These are phyloP conservation scores for Guadua angustifolia DNA, from an alignment of 176 grass and related monocot genomes.

Conservation along the genomic window DNA sequence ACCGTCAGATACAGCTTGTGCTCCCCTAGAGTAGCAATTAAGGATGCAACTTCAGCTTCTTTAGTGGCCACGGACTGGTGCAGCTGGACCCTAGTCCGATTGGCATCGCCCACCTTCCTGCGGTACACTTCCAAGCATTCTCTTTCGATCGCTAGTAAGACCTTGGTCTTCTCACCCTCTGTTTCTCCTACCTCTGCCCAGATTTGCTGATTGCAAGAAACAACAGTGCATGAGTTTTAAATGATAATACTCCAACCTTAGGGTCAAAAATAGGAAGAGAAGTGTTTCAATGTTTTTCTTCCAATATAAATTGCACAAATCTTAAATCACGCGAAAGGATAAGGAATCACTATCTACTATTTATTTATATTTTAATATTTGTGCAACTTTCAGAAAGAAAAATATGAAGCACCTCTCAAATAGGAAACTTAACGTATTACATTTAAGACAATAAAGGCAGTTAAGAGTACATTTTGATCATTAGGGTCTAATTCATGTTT, in stretches of 20 bases:
- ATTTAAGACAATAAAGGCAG: background rate
- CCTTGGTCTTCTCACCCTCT: conserved; percentile 70
- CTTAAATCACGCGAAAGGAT: too few species aligned
- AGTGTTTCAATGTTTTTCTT: too few species aligned
- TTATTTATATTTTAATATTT: too few species aligned
- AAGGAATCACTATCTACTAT: too few species aligned
- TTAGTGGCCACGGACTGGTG: conserved; percentile 85
- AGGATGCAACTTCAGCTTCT: conserved; percentile 84
- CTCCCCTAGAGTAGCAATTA: conserved; percentile 83
- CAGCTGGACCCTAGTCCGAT: conserved; percentile 74
- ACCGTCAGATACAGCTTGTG: conserved; percentile 72
- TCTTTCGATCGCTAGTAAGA: conserved; percentile 72
- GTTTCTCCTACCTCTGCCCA: conserved; percentile 86
- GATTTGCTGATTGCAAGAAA: conserved; percentile 68
- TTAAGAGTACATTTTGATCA: conserved; percentile 24
- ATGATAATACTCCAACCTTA: background rate
- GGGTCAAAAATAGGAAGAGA: background rate
- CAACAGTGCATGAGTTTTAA: conserved; percentile 32
- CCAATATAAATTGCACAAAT: too few species aligned
- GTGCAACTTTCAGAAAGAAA: too few species aligned
- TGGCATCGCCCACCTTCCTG: conserved; percentile 88
- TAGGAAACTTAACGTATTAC: background rate
- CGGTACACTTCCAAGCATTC: conserved; percentile 83
- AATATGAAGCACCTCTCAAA: too few species aligned
- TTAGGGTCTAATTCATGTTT: conserved; percentile 16